A percentile compares a stretch with the other conserved stretches of the same genome.
These are phyloP conservation scores for Saturnispora halmiae DNA, from an alignment of 805 yeast genomes.

Conservation along the genomic window DNA sequence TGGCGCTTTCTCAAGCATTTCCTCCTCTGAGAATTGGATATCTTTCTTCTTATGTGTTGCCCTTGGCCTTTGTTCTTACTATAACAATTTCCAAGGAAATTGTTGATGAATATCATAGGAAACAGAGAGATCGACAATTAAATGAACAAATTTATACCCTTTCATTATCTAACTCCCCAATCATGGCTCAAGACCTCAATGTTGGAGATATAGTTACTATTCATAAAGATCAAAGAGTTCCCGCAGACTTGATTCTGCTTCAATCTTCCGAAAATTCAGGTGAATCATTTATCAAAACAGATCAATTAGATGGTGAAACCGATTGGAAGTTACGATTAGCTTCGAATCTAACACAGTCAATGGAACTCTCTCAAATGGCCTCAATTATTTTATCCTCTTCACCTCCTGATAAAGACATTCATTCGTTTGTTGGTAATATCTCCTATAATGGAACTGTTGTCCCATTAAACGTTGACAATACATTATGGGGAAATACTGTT, in stretches of 20 bases:
- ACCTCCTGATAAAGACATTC: constrained; percentile 81
- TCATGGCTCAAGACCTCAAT: constrained; percentile 51
- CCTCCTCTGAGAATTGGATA: constrained; percentile 91
- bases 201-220: constrained; percentile 82
- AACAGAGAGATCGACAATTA: constrained; percentile 84
- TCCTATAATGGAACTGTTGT: constrained; percentile 47
- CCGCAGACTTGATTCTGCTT: constrained; percentile 84
- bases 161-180: constrained; percentile 35
- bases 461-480: constrained; percentile 78
- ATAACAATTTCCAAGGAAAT: constrained; percentile 97
- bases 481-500: constrained; percentile 97
- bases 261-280: constrained; percentile 78
- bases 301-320: constrained; percentile 97
- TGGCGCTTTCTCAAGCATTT: constrained; percentile 86
- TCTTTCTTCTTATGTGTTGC: constrained; percentile 85
- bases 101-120: constrained; percentile 81
- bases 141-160: constrained; percentile 79
- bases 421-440: constrained; percentile 69
- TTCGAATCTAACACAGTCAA: constrained; percentile 57
- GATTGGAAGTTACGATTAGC: constrained; percentile 95
- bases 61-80: constrained; percentile 81
- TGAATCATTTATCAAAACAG: constrained; percentile 91
- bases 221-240: constrained; percentile 77
- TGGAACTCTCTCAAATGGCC: constrained; percentile 39
- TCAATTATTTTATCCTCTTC: constrained; percentile 56